phyloP scores from a whole-genome alignment of 257 asterid species.

The Agastache rugosa region DNA sequence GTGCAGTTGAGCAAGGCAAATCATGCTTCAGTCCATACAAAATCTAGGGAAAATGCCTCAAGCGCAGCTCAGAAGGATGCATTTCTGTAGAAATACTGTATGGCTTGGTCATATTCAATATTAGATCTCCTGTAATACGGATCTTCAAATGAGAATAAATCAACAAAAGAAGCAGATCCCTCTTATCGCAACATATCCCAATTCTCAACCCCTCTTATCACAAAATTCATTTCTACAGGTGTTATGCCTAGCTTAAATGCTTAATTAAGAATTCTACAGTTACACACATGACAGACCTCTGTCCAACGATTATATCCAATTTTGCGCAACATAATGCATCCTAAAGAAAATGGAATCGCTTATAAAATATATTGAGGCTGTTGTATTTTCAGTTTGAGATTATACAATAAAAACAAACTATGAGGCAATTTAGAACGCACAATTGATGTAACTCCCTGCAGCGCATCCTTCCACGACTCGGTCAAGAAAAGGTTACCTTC shows the following conservation, averaged over 20 bases:
- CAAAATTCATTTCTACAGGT: not conserved
- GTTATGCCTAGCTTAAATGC: not conserved
- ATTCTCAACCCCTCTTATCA: not conserved
- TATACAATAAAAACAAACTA: slow-evolving; percentile 1
- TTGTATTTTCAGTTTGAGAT: slow-evolving; percentile 3
- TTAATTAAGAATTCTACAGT: not conserved
- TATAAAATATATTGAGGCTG: not conserved
- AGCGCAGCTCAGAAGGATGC: slow-evolving; percentile 4
- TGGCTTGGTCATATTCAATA: not conserved
- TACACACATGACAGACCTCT: not conserved
- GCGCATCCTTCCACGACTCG: slow-evolving; percentile 88
- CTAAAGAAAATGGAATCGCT: not conserved
- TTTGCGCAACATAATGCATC: not conserved
- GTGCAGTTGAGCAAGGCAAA: not conserved
- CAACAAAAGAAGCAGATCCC: not conserved
- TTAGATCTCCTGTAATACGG: not conserved
- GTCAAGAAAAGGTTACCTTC: slow-evolving; percentile 81
- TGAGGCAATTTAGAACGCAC: slow-evolving; percentile 57
- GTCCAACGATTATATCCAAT: slow-evolving; percentile 10
- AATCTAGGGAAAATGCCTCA: not conserved
- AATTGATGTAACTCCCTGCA: slow-evolving; percentile 91
- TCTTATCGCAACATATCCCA: not conserved
- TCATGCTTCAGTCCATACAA: not conserved
- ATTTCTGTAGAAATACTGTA: not conserved
- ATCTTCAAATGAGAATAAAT: not conserved